Evolutionary conservation across 495 filamentous ascomycete genomes (phyloP).

Genomic region (Cercophora sp.): DNA sequence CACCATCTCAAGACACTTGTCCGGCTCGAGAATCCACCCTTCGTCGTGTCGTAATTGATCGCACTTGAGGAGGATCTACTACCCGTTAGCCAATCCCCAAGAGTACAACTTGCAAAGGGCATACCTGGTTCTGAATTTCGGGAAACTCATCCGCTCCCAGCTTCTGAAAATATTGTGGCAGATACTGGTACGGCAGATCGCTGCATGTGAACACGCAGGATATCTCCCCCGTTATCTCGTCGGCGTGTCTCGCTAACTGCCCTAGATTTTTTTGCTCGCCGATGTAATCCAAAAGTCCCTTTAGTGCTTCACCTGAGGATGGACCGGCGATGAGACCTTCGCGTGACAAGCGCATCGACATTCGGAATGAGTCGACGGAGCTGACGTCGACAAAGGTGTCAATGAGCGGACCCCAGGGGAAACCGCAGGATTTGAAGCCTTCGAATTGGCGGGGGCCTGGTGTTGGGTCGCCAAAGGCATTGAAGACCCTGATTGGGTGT

Average conservation of each 20-base stretch:
- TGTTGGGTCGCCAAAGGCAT: constrained; percentile 50
- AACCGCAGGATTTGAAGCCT: constrained; percentile 49
- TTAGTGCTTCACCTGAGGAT: constrained; percentile 55
- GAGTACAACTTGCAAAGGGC: neutral
- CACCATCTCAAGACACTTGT: neutral
- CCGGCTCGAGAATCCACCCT: neutral
- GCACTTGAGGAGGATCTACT: constrained; percentile 2
- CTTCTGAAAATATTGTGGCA: constrained; percentile 57
- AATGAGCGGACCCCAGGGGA: constrained; percentile 54
- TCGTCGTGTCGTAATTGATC: neutral
- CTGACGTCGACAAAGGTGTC: constrained; percentile 53
- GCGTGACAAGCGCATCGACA: constrained; percentile 52
- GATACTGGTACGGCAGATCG: constrained; percentile 62
- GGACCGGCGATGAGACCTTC: constrained; percentile 58
- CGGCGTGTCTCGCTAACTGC: constrained; percentile 40
- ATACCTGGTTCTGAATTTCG: constrained; percentile 44
- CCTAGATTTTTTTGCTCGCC: constrained; percentile 44
- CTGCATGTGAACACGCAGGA: constrained; percentile 59
- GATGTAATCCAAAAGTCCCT: constrained; percentile 52
- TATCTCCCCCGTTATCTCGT: constrained; percentile 40
- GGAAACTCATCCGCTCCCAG: constrained; percentile 49
- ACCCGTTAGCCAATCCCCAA: neutral
- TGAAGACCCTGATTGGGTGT: constrained; percentile 38
- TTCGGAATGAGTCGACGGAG: constrained; percentile 49
- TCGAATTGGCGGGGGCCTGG: constrained; percentile 55